phyloP scores from a whole-genome alignment of 805 yeast genomes.

The Candida cerambycidarum region DNA sequence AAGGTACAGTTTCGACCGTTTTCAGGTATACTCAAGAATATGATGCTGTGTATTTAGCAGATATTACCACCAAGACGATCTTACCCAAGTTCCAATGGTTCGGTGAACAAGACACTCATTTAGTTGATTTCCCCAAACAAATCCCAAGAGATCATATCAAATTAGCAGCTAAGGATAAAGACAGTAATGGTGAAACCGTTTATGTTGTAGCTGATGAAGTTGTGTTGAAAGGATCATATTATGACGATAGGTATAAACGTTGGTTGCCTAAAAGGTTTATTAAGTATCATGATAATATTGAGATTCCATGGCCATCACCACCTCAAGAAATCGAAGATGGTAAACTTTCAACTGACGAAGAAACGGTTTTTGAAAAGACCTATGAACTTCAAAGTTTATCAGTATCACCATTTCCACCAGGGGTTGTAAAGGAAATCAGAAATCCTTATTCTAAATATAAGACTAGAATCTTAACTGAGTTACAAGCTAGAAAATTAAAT shows the following conservation, averaged over 20 bases:
- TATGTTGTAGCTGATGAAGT: conserved; percentile 80
- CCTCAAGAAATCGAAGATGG: conserved; percentile 53
- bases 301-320: conserved; percentile 91
- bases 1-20: conserved; percentile 74
- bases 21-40: conserved; percentile 56
- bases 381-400: conserved; percentile 68
- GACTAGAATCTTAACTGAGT: conserved; percentile 50
- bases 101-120: conserved; percentile 68
- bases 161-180: conserved; percentile 74
- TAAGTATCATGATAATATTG: conserved; percentile 62
- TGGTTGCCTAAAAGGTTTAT: conserved; percentile 80
- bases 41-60: conserved; percentile 66
- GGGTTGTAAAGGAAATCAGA: conserved; percentile 66
- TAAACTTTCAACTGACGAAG: conserved; percentile 54
- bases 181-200: conserved; percentile 59
- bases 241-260: conserved; percentile 68
- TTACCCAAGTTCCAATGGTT: conserved; percentile 75
- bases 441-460: conserved; percentile 74
- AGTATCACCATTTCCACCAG: conserved; percentile 66
- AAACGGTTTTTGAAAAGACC: conserved; percentile 66
- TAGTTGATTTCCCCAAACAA: conserved; percentile 65
- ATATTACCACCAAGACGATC: conserved; percentile 63
- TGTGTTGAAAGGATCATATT: conserved; percentile 65
- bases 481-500: conserved; percentile 59
- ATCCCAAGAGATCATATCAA: conserved; percentile 61